Percentiles rank a stretch among this genome's conserved stretches.
Evolutionary conservation across 116 monocot species (phyloP).

Genomic region (Dioscorea cayenensis): DNA sequence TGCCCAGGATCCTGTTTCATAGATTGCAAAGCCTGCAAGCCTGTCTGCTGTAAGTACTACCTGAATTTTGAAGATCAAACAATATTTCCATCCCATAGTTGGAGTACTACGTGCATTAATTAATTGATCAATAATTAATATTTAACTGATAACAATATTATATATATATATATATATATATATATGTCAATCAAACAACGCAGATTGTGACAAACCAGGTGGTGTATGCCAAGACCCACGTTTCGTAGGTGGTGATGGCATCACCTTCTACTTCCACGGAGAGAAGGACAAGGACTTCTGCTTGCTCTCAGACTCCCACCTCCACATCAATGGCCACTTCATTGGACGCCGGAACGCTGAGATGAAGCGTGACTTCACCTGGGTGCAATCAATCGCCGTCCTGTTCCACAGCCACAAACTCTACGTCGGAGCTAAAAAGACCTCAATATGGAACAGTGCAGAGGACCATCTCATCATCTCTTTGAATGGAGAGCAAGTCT

Average conservation of each 20-base stretch:
- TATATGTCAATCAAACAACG: neutral
- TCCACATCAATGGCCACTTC: constrained; percentile 68
- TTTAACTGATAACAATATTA: too few relatives aligned
- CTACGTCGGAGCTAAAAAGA: constrained; percentile 21
- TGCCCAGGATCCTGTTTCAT: constrained; percentile 20
- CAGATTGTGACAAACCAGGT: constrained; percentile 23
- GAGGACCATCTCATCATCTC: constrained; percentile 29
- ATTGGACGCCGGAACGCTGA: constrained; percentile 29
- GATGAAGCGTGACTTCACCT: constrained; percentile 31
- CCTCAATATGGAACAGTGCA: constrained; percentile 25
- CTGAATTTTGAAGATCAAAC: too few relatives aligned
- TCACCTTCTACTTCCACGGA: constrained; percentile 71
- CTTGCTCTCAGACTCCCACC: constrained; percentile 40
- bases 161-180: too few relatives aligned
- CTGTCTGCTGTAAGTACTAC: constrained; percentile 15
- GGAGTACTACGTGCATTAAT: too few relatives aligned
- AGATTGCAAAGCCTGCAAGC: constrained; percentile 15
- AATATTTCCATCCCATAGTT: too few relatives aligned
- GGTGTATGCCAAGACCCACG: constrained; percentile 40
- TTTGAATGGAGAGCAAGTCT: constrained; percentile 19
- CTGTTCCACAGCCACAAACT: constrained; percentile 29
- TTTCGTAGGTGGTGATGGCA: constrained; percentile 49
- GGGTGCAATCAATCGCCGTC: constrained; percentile 21
- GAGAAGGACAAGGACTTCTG: constrained; percentile 36
- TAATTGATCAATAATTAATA: too few relatives aligned